Percentiles rank a stretch among this genome's conserved stretches.
Conservation (phyloP, 148 eudicot species). For the Chenopodium suecicum region DNA sequence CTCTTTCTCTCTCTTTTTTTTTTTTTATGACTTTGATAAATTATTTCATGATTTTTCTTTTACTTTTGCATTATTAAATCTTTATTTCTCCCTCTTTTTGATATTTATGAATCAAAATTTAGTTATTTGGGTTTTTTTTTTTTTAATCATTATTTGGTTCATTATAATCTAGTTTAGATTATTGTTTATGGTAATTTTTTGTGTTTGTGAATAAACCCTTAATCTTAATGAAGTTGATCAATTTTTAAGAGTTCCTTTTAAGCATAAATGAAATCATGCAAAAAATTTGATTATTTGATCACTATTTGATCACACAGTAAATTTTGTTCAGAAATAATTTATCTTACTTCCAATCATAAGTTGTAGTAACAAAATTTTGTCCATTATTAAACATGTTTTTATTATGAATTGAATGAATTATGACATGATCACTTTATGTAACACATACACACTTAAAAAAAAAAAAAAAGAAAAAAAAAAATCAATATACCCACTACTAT, state of each 20-base stretch:
- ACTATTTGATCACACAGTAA: no score
- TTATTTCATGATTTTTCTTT: neutral
- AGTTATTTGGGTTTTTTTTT: neutral
- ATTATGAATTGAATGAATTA: no score
- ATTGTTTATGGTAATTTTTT: neutral
- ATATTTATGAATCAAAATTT: neutral
- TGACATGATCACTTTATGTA: no score
- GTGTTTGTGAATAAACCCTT: neutral
- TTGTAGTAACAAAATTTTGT: no score
- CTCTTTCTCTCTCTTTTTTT: neutral
- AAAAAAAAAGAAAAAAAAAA: no score
- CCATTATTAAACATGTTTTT: no score
- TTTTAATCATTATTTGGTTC: neutral
- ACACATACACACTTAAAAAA: no score
- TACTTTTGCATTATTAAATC: neutral
- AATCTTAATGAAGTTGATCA: neutral
- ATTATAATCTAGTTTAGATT: neutral
- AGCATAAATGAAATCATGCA: no score
- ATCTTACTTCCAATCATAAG: no score
- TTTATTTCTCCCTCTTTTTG: neutral
- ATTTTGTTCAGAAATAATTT: no score
- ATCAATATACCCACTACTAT: no score
- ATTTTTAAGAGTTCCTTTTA: neutral
- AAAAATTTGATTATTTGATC: no score
- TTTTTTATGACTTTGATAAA: neutral